Percentiles rank a stretch among this genome's conserved stretches.
phyloP scores from a whole-genome alignment of 1,139 yeast genomes.

The Meyerozyma elateridarum region DNA sequence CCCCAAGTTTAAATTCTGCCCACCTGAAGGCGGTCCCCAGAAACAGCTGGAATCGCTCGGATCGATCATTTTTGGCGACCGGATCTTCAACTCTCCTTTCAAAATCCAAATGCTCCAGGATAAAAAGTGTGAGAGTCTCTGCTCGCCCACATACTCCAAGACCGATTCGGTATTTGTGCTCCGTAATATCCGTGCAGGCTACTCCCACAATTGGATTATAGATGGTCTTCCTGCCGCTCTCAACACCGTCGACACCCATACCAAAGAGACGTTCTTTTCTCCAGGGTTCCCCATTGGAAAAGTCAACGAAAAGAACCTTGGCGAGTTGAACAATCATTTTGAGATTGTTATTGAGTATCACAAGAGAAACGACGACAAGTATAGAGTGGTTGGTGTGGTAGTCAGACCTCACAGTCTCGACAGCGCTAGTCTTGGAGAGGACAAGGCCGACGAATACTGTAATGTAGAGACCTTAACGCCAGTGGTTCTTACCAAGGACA shows the following conservation, averaged over 20 bases:
- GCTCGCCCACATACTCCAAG: conserved; percentile 55
- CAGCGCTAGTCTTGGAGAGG: conserved; percentile 26
- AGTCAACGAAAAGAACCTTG: conserved; percentile 44
- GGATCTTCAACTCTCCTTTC: conserved; percentile 91
- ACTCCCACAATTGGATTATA: conserved; percentile 85
- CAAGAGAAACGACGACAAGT: conserved; percentile 59
- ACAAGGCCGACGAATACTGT: conserved; percentile 31
- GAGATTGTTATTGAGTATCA: conserved; percentile 80
- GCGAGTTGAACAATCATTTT: conserved; percentile 74
- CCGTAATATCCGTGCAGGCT: conserved; percentile 74
- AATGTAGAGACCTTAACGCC: conserved; percentile 25
- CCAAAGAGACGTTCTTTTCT: conserved; percentile 61
- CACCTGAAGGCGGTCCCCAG: conserved; percentile 62
- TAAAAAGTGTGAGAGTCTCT: conserved; percentile 59
- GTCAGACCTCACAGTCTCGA: conserved; percentile 67
- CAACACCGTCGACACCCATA: conserved; percentile 48
- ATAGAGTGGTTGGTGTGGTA: conserved; percentile 86
- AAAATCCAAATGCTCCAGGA: conserved; percentile 73
- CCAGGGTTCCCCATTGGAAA: conserved; percentile 79
- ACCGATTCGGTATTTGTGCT: conserved; percentile 71
- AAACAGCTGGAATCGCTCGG: conserved; percentile 90
- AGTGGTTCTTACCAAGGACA: conserved; percentile 27
- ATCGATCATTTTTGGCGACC: conserved; percentile 88
- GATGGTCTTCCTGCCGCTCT: conserved; percentile 94
- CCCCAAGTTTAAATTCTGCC: conserved; percentile 78